phyloP scores from a whole-genome alignment of 768 basidiomycete species.

The Mycena leptocephala region DNA sequence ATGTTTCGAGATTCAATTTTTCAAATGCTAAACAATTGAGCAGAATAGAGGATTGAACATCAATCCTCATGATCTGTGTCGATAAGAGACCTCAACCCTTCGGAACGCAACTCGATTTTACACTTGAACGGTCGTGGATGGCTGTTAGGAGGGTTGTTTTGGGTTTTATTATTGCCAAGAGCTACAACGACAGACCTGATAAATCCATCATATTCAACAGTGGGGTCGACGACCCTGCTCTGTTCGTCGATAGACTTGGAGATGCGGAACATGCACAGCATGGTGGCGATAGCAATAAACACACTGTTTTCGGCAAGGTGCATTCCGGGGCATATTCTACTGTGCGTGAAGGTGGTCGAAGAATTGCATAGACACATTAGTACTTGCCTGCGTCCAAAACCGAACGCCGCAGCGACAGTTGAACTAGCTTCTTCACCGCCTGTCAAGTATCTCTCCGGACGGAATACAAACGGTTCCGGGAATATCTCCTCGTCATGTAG shows the following conservation, averaged over 20 bases:
- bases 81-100: neutral
- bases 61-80: neutral
- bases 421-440: conserved; percentile 28
- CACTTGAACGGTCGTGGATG: conserved; percentile 24
- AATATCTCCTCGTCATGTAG: conserved; percentile 46
- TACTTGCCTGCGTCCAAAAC: conserved; percentile 36
- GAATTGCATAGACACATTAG: neutral
- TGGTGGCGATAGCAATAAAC: conserved; percentile 39
- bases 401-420: conserved; percentile 20
- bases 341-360: neutral
- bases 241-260: conserved; percentile 22
- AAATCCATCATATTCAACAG: conserved; percentile 20
- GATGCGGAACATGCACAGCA: conserved; percentile 33
- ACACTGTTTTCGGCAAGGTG: conserved; percentile 36
- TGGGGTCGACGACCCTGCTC: neutral
- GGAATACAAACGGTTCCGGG: conserved; percentile 43
- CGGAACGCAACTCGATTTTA: conserved; percentile 10
- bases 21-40: neutral
- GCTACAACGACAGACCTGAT: neutral
- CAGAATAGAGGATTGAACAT: too few relatives aligned
- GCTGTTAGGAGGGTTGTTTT: neutral
- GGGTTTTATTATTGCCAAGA: neutral
- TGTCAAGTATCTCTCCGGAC: conserved; percentile 45
- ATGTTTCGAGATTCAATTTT: neutral
- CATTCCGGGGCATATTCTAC: conserved; percentile 41